Percentiles rank a stretch among this genome's conserved stretches.
Conservation (phyloP, 495 filamentous ascomycete genomes). For the Aspergillus incahuasiensis region DNA sequence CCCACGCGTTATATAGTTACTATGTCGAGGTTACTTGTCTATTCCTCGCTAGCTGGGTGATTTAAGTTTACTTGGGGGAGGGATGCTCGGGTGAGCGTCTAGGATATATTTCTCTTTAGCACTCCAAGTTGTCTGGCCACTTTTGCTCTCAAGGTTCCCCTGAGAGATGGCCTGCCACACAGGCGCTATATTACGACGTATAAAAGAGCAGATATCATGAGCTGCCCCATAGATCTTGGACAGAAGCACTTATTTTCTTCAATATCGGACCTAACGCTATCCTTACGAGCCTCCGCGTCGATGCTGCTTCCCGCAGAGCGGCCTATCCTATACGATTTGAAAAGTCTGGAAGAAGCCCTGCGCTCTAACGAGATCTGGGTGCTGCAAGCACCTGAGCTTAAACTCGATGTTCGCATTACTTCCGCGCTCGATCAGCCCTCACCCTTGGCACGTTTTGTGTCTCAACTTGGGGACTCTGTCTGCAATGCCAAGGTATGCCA, state of each 20-base stretch:
- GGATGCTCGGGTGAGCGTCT: too few species aligned
- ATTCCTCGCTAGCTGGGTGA: too few species aligned
- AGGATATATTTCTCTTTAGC: background rate
- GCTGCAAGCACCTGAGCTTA: conserved; percentile 26
- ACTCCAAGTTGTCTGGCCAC: background rate
- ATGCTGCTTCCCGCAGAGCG: conserved; percentile 2
- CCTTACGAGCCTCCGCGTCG: conserved; percentile 8
- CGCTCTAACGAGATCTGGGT: conserved; percentile 24
- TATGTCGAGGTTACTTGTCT: too few species aligned
- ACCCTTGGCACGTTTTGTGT: conserved; percentile 13
- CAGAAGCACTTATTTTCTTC: conserved; percentile 2
- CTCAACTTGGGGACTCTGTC: conserved; percentile 19
- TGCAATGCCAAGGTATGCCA: conserved; percentile 26
- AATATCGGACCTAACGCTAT: conserved; percentile 8
- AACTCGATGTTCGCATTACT: conserved; percentile 21
- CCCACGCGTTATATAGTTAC: too few species aligned
- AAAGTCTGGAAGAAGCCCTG: conserved; percentile 4
- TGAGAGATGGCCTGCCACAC: background rate
- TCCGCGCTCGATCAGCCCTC: background rate
- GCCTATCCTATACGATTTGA: background rate
- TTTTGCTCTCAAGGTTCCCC: background rate
- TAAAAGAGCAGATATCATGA: conserved; percentile 7
- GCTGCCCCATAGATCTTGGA: conserved; percentile 13
- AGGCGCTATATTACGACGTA: background rate
- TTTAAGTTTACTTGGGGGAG: too few species aligned